Percentiles rank a stretch among this genome's conserved stretches.
Evolutionary conservation across 2,329 filamentous ascomycete species (phyloP).

Genomic region (Neonectria coccinea): DNA sequence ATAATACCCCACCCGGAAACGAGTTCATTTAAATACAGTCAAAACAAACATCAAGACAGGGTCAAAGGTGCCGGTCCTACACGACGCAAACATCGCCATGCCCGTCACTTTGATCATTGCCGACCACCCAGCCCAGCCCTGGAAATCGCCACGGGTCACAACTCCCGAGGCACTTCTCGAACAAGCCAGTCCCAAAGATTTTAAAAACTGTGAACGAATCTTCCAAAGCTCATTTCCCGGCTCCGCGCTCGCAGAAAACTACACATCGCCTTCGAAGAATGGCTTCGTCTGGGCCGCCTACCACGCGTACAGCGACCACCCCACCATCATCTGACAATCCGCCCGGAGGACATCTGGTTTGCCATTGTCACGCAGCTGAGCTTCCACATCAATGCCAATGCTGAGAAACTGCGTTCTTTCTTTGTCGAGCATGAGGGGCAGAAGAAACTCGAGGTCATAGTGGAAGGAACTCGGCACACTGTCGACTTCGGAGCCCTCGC

Average conservation of each 20-base stretch:
- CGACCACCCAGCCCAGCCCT: constrained; percentile 3
- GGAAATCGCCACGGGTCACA: background rate
- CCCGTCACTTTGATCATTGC: constrained; percentile 5
- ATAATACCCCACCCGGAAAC: no score
- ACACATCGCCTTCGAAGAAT: constrained; percentile 42
- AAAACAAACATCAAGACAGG: no score
- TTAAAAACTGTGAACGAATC: background rate
- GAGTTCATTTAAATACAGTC: no score
- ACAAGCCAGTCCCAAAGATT: background rate
- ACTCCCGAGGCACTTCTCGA: constrained; percentile 1
- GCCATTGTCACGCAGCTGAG: constrained; percentile 62
- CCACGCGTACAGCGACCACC: constrained; percentile 57
- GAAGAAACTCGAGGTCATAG: constrained; percentile 28
- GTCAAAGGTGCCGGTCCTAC: no score
- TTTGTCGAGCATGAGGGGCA: constrained; percentile 58
- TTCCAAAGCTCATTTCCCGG: constrained; percentile 9
- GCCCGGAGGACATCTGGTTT: constrained; percentile 66
- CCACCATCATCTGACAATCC: constrained; percentile 60
- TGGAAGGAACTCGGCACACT: background rate
- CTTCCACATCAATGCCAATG: constrained; percentile 59
- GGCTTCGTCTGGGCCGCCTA: constrained; percentile 54
- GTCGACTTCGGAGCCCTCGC: constrained; percentile 42
- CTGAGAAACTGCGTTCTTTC: constrained; percentile 55
- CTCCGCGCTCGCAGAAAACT: background rate
- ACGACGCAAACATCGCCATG: constrained; percentile 1